phyloP scores from a whole-genome alignment of 257 asterid genomes.

The Prunella vulgaris region DNA sequence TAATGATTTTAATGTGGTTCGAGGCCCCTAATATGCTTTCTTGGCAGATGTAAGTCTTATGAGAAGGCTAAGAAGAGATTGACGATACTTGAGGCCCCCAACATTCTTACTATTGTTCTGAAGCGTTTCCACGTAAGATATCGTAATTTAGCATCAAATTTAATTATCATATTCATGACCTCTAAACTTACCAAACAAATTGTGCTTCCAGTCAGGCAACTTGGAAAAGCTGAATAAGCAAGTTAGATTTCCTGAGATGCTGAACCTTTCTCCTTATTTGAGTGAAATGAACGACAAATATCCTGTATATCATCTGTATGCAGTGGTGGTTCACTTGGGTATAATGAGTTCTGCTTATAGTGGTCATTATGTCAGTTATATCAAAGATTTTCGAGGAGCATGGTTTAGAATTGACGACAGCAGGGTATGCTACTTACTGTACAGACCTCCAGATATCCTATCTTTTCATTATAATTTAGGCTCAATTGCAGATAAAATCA shows the following conservation, averaged over 20 bases:
- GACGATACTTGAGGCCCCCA: conserved; percentile 55
- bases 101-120: conserved; percentile 52
- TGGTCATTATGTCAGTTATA: conserved; percentile 54
- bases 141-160: conserved; percentile 5
- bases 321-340: conserved; percentile 56
- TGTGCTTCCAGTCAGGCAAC: conserved; percentile 41
- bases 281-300: conserved; percentile 38
- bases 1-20: conserved; percentile 13
- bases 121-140: conserved; percentile 48
- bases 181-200: neutral
- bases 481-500: no score
- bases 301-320: conserved; percentile 42
- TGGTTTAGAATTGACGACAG: conserved; percentile 49
- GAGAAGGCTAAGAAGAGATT: conserved; percentile 63
- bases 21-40: neutral
- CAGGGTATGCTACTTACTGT: conserved; percentile 31
- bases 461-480: neutral
- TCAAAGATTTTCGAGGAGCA: conserved; percentile 36
- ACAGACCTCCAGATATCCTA: neutral
- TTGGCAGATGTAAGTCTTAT: conserved; percentile 57
- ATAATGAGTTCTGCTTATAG: conserved; percentile 38
- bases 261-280: conserved; percentile 47
- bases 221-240: conserved; percentile 44
- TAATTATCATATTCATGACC: conserved; percentile 1
- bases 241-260: conserved; percentile 43